Evolutionary conservation across 176 grass and related monocot species (phyloP).

Genomic region (Triticum aestivum): DNA sequence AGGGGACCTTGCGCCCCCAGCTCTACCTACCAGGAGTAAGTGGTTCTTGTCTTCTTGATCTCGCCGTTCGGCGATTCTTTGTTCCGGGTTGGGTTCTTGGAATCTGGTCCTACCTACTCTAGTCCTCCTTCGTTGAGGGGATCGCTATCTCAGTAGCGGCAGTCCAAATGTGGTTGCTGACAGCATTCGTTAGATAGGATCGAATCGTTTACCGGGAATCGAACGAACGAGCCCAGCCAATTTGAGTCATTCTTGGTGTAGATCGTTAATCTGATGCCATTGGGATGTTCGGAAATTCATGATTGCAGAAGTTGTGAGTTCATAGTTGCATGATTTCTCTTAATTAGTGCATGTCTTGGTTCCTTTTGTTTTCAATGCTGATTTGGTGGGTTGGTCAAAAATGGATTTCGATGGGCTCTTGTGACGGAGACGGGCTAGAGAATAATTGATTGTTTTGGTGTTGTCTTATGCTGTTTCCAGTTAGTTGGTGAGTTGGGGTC

Average conservation of each 20-base stretch:
- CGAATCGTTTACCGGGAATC: neutral
- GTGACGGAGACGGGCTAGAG: neutral
- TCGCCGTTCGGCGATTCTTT: neutral
- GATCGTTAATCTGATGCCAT: slow-evolving; percentile 6
- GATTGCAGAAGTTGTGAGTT: neutral
- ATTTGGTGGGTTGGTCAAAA: neutral
- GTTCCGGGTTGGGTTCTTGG: slow-evolving; percentile 28
- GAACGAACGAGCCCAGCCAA: neutral
- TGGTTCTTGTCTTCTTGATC: slow-evolving; percentile 27
- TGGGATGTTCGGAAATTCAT: neutral
- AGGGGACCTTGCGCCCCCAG: slow-evolving; percentile 29
- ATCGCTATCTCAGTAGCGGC: neutral
- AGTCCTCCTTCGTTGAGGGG: slow-evolving; percentile 1
- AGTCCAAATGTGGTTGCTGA: slow-evolving; percentile 13
- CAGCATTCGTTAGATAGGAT: slow-evolving; percentile 26
- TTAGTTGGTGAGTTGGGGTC: neutral
- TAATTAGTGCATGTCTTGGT: neutral
- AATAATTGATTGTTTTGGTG: neutral
- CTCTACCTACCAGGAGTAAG: slow-evolving; percentile 63
- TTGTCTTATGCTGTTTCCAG: slow-evolving; percentile 1
- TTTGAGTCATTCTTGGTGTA: slow-evolving; percentile 1
- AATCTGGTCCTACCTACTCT: neutral
- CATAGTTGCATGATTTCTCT: neutral
- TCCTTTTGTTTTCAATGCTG: neutral
- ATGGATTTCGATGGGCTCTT: slow-evolving; percentile 6